phyloP scores from a whole-genome alignment of 2,329 filamentous ascomycete genomes.

The Aspergillus melleus region DNA sequence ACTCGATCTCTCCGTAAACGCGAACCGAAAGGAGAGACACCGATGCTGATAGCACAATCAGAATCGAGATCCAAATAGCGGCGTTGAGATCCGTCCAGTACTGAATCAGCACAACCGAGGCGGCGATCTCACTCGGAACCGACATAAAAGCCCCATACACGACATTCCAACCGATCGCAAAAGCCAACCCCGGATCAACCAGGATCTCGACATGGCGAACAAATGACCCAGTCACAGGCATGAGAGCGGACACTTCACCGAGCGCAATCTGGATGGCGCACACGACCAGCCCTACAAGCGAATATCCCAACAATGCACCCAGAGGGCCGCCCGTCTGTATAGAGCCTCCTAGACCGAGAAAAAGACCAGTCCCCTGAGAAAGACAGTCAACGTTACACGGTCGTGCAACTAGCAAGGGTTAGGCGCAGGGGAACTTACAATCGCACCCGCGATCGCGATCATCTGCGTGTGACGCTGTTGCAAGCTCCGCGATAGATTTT shows the following conservation, averaged over 20 bases:
- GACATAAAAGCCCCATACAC: slow-evolving; percentile 54
- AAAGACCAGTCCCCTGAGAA: slow-evolving; percentile 49
- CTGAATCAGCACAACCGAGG: slow-evolving; percentile 62
- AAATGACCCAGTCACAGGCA: slow-evolving; percentile 54
- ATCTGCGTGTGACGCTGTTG: slow-evolving; percentile 47
- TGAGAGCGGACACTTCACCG: slow-evolving; percentile 52
- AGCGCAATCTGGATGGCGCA: slow-evolving; percentile 53
- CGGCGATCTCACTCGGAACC: slow-evolving; percentile 62
- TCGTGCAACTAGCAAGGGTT: not conserved
- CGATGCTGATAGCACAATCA: slow-evolving; percentile 58
- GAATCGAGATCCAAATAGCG: slow-evolving; percentile 49
- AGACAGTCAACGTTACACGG: not conserved
- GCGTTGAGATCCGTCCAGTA: slow-evolving; percentile 52
- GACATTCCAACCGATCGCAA: slow-evolving; percentile 52
- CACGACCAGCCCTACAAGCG: slow-evolving; percentile 51
- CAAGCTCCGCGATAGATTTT: slow-evolving; percentile 46
- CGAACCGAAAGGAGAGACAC: slow-evolving; percentile 57
- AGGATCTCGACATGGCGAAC: slow-evolving; percentile 53
- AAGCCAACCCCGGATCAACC: slow-evolving; percentile 52
- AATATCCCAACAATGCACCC: slow-evolving; percentile 53
- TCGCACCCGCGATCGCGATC: slow-evolving; percentile 48
- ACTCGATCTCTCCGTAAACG: slow-evolving; percentile 53
- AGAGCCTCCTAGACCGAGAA: slow-evolving; percentile 53
- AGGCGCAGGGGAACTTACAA: slow-evolving; percentile 25
- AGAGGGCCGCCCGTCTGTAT: slow-evolving; percentile 53